Evolutionary conservation across 2,329 filamentous ascomycete genomes (phyloP), one percentile per base, ranked within the genome.

Genomic region (Beauveria asiatica): DNA sequence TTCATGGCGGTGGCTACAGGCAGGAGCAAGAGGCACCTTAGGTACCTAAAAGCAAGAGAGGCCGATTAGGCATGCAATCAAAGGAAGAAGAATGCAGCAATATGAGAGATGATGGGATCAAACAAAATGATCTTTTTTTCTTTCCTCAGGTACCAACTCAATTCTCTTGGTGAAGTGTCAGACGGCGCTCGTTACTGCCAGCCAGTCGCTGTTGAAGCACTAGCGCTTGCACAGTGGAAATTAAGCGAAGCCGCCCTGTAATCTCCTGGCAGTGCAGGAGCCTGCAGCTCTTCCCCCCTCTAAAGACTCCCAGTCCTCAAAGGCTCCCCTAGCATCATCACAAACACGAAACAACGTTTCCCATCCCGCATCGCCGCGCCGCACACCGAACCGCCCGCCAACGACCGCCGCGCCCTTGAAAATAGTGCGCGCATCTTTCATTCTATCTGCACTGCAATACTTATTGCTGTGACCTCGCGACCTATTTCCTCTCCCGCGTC

Each of bases 261-360:
- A 60, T 56, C 51, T 60, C 57, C 27, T 54, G 46, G 33, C 10
- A 41, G 57, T 27, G 57, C 48, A 44, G 23, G 46, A 59, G 48
- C 44, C 44, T 48, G 33, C 44, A 42, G 51, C 51, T 50, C 44
- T 39, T 25, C 42, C 39, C 27, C 49, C 17, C 19, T n/a, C 55
- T 23, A 27, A 48, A 17, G 27, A 16, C 27, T 37, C 33, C 21
- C 25, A 17, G 46, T 19, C 23, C 17, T 19, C 16, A 10, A 27
- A 53, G 42, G 52, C 59, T 60, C 51, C 50, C 46, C 57, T 60
- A 41, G 50, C 58, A 60, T 60, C 59, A 60, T 60, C 59, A 60
- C 56, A 59, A 59, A 59, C 46, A 58, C 48, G 11, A 55, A 55
- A 56, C 58, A 60, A 51, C 59, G 56, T 50, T 27, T 45, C 33